Evolutionary conservation across 108 stramenopile genomes (phyloP), one percentile per base, ranked within the genome.

Genomic region (Chaetoceros muelleri): DNA sequence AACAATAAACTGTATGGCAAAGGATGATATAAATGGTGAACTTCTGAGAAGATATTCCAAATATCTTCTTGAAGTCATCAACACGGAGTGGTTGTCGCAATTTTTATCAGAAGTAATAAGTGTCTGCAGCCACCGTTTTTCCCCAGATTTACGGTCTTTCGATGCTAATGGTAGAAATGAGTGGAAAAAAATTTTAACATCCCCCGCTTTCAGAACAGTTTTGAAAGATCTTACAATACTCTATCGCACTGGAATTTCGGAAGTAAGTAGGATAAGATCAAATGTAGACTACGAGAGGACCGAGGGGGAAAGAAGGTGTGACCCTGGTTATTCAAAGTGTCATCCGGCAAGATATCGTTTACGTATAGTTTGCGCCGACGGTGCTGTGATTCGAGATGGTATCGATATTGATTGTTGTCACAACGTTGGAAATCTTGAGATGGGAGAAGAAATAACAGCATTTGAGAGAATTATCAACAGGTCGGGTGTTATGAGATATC

Each of bases 401-500:
- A 90, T 89, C 23, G 88, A 92, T 45, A 95, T 95, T 49, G 94
- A 95, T 69, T 76, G 72, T 7, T 89, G 86, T 58, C 86, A 77
- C 18, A 85, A 71, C 58, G 82, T 92, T 22, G 89, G 87, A 10
- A 87, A 59, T 51, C 68, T 87, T 61, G 91, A 93, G 60, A 87
- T 93, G 84, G 84, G 91, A 20, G 85, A 88, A 65, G 73, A 88
- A 24, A 62, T 83, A 1, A 75, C 75, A 48, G 90, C 84, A 3
- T 80, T 57, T 55, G 90, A 94, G 56, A 80, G 94, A 57, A 86
- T 86, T 58, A 75, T 87, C 45, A 95, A 90, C 58, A 73, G 82
- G 2, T 88, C 80, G n/a, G 96, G 94, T 26, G 84, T 95, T 19
- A 52, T 94, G 45, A 73, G 96, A 20, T 97, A 95, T 55, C 76